Conservation (phyloP, 73 alveolate species). For the Symbiodinium natans region DNA sequence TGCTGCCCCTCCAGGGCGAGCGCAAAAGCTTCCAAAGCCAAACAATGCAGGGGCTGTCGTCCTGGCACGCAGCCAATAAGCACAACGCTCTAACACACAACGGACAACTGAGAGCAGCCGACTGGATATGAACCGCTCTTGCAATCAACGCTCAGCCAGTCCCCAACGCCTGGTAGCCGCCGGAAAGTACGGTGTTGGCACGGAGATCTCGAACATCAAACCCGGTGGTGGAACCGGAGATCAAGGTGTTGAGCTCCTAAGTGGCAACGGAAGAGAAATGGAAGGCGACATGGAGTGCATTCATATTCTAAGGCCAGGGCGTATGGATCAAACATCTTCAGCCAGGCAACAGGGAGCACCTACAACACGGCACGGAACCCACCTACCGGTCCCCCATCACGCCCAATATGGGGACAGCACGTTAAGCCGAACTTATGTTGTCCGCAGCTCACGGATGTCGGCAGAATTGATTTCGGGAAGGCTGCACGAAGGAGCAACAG, state of each 20-base stretch:
- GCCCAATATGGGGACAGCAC: too few species aligned
- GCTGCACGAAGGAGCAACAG: not conserved
- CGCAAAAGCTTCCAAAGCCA: conserved; percentile 79
- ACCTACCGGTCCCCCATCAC: too few species aligned
- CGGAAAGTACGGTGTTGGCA: conserved; percentile 64
- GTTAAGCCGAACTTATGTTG: too few species aligned
- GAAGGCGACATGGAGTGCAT: not conserved
- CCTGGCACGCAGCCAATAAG: not conserved
- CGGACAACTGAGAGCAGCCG: not conserved
- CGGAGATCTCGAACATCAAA: conserved; percentile 75
- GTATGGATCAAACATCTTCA: conserved; percentile 85
- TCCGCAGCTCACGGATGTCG: too few species aligned
- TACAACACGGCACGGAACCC: not conserved
- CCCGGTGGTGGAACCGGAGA: conserved; percentile 56
- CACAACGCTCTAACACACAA: not conserved
- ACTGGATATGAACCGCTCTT: too few species aligned
- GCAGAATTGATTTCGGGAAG: not conserved
- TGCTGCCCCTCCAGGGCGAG: too few species aligned
- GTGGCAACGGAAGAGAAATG: not conserved
- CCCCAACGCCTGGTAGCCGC: conserved; percentile 64
- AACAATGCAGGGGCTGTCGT: conserved; percentile 81
- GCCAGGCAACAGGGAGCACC: conserved; percentile 90
- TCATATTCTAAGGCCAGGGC: not conserved
- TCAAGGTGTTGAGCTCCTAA: conserved; percentile 67
- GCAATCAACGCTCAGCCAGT: not conserved